phyloP scores from a whole-genome alignment of 768 basidiomycete genomes.

The Rossbeevera mucosa region DNA sequence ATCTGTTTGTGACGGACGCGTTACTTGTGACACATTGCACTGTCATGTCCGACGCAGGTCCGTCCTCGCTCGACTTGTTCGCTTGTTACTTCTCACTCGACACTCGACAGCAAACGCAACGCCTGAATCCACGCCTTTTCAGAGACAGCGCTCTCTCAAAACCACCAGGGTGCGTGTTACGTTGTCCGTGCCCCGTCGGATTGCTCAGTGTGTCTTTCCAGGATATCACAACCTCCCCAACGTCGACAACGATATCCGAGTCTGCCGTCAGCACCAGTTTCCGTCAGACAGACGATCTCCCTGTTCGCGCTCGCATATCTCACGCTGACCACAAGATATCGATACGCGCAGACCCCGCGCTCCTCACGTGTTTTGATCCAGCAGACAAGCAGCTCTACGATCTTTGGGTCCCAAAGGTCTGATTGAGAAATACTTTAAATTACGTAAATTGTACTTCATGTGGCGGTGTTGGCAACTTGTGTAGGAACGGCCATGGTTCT shows the following conservation, averaged over 20 bases:
- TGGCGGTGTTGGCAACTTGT: not conserved
- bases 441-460: conserved; percentile 18
- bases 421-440: conserved; percentile 1
- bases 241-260: conserved; percentile 33
- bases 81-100: not conserved
- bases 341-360: conserved; percentile 61
- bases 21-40: conserved; percentile 23
- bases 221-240: conserved; percentile 19
- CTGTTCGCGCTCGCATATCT: conserved; percentile 16
- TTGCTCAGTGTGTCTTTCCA: conserved; percentile 1
- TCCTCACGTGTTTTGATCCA: conserved; percentile 71
- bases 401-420: conserved; percentile 58
- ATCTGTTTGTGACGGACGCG: conserved; percentile 24
- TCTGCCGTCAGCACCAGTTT: conserved; percentile 21
- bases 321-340: conserved; percentile 35
- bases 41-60: conserved; percentile 15
- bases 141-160: conserved; percentile 11
- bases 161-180: conserved; percentile 12
- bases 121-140: conserved; percentile 9
- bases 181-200: not conserved
- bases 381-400: conserved; percentile 73
- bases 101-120: conserved; percentile 5
- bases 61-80: not conserved
- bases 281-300: conserved; percentile 15
- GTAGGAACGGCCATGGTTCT: conserved; percentile 34